Evolutionary conservation across 106 monocot genomes (phyloP), one percentile per base, ranked within the genome.

Genomic region (Phalaenopsis equestris): DNA sequence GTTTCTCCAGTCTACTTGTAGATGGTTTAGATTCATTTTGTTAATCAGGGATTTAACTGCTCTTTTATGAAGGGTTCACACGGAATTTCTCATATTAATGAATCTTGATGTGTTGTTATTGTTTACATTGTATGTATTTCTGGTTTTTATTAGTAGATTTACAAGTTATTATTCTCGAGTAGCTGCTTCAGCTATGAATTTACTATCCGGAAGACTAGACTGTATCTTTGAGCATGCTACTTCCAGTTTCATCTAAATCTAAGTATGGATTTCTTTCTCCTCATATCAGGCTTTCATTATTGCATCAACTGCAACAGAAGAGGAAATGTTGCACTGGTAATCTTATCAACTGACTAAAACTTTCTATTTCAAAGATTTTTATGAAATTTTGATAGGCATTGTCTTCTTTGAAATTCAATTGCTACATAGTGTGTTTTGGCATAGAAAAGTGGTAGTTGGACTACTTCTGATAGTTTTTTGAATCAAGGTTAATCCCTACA

Each of bases 261-360:
- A 74, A 74, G 42, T 43, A 19, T 39, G 36, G 43, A 56, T 55
- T 55, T 21, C 42, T 18, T 72, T 43, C 42, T 67, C 12, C 8
- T 64, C 43, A 45, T 70, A 42, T 39, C 89, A 96, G 96, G 96
- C 96, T 84, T 97, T 94, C 76, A 97, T 97, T 77, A 94, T 97
- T 86, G 96, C 96, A 81, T 97, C 96, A 23, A 98, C 97, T 77
- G 97, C 97, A 21, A 94, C 85, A 23, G 92, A 98, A 86, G 97
- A 98, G 41, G 97, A 98, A 89, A 98, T 98, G 97, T 79, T 90
- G 78, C 92, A 72, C 61, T 98, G 97, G 96, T 96, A 92, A 85
- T 64, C 36, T 79, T 73, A 67, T 76, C 17, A 49, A 19, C n/a
- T 30, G 49, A 47, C 17, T 76, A 14, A 49, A 30, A 14, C 5